phyloP scores from a whole-genome alignment of 2,329 filamentous ascomycete genomes.

The Phaeosphaeria sp. region DNA sequence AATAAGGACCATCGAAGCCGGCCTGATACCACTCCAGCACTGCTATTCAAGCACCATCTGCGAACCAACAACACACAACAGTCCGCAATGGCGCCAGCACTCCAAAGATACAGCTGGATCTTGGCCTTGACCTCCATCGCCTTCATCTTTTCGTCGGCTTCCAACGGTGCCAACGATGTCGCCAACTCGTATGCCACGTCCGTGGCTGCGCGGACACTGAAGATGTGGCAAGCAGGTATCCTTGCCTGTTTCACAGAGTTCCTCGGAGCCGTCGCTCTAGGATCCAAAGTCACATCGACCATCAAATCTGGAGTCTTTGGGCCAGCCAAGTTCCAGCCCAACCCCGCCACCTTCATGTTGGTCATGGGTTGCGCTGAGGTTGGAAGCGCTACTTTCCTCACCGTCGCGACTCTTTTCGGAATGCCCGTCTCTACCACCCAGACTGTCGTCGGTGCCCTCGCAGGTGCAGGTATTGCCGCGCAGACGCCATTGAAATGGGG shows the following conservation, averaged over 20 bases:
- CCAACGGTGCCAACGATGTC: conserved; percentile 57
- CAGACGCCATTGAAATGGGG: conserved; percentile 15
- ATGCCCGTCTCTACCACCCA: conserved; percentile 67
- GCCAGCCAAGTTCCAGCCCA: conserved; percentile 52
- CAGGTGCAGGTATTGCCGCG: conserved; percentile 64
- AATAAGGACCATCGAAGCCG: too few species aligned
- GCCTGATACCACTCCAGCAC: neutral
- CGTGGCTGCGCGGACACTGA: conserved; percentile 57
- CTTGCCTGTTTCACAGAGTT: conserved; percentile 58
- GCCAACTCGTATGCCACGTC: conserved; percentile 58
- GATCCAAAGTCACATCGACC: conserved; percentile 62
- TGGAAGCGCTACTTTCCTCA: conserved; percentile 62
- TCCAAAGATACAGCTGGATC: conserved; percentile 5
- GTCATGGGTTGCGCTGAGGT: conserved; percentile 63
- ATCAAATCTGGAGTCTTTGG: conserved; percentile 65
- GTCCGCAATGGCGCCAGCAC: conserved; percentile 2
- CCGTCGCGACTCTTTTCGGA: conserved; percentile 57
- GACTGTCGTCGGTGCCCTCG: conserved; percentile 64
- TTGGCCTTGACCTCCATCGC: conserved; percentile 39
- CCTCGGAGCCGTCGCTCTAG: conserved; percentile 58
- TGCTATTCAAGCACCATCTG: neutral
- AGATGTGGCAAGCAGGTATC: conserved; percentile 58
- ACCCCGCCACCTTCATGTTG: conserved; percentile 62
- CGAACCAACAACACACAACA: too few species aligned
- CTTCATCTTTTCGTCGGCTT: conserved; percentile 45